Conservation (phyloP, 257 asterid genomes). For the Voacanga thouarsii region DNA sequence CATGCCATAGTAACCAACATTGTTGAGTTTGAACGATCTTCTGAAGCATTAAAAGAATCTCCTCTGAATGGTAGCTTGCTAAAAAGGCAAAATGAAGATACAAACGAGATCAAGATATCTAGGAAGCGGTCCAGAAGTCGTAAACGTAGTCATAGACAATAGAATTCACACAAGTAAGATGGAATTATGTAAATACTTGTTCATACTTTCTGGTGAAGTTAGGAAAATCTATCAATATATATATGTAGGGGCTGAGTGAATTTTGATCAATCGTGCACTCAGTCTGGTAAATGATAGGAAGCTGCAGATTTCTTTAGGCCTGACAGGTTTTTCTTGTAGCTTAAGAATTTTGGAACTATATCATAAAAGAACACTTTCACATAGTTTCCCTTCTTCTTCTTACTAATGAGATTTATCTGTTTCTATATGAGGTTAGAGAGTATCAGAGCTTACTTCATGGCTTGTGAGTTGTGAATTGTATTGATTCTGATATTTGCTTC, state of each 20-base stretch:
- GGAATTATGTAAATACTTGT: not conserved
- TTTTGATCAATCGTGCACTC: not conserved
- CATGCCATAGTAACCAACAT: slow-evolving; percentile 72
- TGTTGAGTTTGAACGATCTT: slow-evolving; percentile 35
- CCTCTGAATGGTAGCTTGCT: not conserved
- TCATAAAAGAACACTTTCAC: not conserved
- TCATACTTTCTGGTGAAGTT: not conserved
- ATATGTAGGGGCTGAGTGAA: slow-evolving; percentile 6
- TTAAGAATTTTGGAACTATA: not conserved
- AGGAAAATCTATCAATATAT: not conserved
- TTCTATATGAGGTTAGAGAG: not conserved
- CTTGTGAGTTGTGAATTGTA: too few relatives aligned
- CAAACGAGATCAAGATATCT: slow-evolving; percentile 1
- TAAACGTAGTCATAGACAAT: not conserved
- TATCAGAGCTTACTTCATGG: too few relatives aligned
- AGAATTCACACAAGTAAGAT: not conserved
- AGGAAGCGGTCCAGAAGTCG: slow-evolving; percentile 18
- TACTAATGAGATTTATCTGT: not conserved
- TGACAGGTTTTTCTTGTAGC: not conserved
- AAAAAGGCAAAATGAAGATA: not conserved
- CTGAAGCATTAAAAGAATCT: slow-evolving; percentile 22
- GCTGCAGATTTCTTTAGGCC: not conserved
- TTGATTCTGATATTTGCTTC: too few relatives aligned
- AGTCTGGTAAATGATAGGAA: slow-evolving; percentile 1
- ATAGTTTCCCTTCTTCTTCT: not conserved